Base-by-base conservation (phyloP, 805 yeast species). In the Blastobotrys muscicola region DNA sequence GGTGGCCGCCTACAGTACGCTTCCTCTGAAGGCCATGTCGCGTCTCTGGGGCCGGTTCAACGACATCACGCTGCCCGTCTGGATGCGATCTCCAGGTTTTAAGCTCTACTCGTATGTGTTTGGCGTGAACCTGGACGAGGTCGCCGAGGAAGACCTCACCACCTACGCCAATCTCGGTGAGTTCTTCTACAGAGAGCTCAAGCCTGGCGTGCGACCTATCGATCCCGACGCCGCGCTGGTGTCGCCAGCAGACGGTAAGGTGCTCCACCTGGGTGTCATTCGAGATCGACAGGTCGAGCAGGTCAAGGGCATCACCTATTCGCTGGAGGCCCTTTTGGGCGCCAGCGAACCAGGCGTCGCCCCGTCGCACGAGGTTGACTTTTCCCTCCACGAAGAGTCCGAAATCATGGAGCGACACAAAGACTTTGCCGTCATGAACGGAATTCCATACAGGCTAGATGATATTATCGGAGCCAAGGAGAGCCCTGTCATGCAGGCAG, bases 31-130 rank as follows among this genome's bases (percentile, higher is more conserved):
- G 58, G 84, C 95, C 1, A 70, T 87, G 30, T 87, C 97, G 0
- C 75, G 99, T 48, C 65, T 90, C 37, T 92, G 99, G 99, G 99
- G 99, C 29, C 78, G 76, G 54, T 74, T 92, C 45, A 92, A 92
- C 59, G 79, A 80, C 44, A 71, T 89, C 37, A 80, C 78, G 38
- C 69, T 92, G 49, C 99, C 99, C 0, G 71, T 79, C 20, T 86
- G 96, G 94, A 55, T 90, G 47, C 74, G 99, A 54, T 77, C 72
- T 8, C 92, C 94, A 14, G 80, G 95, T 6, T 92, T 72, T 65
- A 74, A 70, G 56, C 69, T 89, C 43, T 92, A 92, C 60, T 75
- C 95, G 2, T 68, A 71, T 41, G 46, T 83, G 23, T 92, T 92
- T 62, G 95, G 95, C 8, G 98, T 81, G 5, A 82, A 92, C 56